phyloP scores from a whole-genome alignment of 2,329 filamentous ascomycete species.

The Truncatella angustata region DNA sequence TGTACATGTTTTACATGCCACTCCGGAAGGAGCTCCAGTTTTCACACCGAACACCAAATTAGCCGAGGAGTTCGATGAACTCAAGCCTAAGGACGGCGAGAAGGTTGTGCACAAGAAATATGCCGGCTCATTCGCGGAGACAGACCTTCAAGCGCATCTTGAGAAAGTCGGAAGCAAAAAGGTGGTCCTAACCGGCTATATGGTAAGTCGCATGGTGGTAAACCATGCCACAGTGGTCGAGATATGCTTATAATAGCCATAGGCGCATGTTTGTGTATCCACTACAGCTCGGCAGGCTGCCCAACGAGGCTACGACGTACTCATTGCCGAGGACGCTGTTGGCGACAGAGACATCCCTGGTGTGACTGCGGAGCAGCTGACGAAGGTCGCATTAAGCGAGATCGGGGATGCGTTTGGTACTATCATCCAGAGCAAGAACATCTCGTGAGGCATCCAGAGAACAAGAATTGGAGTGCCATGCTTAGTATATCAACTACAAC shows the following conservation, averaged over 20 bases:
- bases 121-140: slow-evolving; percentile 60
- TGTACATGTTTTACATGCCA: slow-evolving; percentile 61
- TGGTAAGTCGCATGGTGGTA: no score
- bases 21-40: slow-evolving; percentile 59
- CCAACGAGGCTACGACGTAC: slow-evolving; percentile 62
- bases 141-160: slow-evolving; percentile 55
- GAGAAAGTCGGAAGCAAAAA: slow-evolving; percentile 51
- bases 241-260: neutral
- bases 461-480: no score
- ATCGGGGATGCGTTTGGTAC: slow-evolving; percentile 64
- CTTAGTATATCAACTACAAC: no score
- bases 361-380: slow-evolving; percentile 51
- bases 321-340: slow-evolving; percentile 60
- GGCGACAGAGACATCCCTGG: slow-evolving; percentile 68
- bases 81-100: slow-evolving; percentile 52
- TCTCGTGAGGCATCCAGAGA: no score
- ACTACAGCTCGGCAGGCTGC: slow-evolving; percentile 61
- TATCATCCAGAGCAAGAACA: no score
- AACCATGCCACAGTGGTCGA: slow-evolving; percentile 23
- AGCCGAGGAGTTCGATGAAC: slow-evolving; percentile 59
- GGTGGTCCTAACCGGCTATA: slow-evolving; percentile 60
- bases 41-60: slow-evolving; percentile 63
- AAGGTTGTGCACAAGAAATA: slow-evolving; percentile 56
- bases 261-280: slow-evolving; percentile 64
- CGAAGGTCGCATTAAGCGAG: slow-evolving; percentile 52